Evolutionary conservation across 1,284 basidiomycete genomes (phyloP), one percentile per base, ranked within the genome.

Genomic region (Ustilago tritici): DNA sequence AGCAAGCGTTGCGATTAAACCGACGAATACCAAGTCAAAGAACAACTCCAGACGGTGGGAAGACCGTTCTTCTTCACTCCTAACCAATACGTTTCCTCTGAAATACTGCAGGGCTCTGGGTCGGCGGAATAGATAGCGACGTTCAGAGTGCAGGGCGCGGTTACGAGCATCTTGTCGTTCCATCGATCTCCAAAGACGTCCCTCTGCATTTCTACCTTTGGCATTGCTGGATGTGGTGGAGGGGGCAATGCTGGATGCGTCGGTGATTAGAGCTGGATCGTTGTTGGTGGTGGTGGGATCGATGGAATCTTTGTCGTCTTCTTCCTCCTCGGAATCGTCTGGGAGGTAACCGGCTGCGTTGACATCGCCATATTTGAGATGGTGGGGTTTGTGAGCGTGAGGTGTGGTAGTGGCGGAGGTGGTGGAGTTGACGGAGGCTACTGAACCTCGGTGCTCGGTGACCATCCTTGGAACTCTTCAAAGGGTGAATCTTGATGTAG

Each of bases 61-160:
- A 7, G 72, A 72, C 4, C 82, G 65, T 55, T 83, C 81, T 12
- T 76, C 80, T 5, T 79, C 66, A 2, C 70, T 75, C 10, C 80
- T 62, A 15, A 83, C 76, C 31, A 83, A 65, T 9, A 65, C 56
- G 38, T 59, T 62, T 34, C 80, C 81, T 17, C 81, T 72, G 41
- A 82, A 82, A 65, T 82, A 82, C 65, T 82, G 81, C n/a, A 82
- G 64, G 6, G 81, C 67, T 3, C 80, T 62, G 4, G 81, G 81
- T 6, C 72, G 76, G 14, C 81, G 75, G 53, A 82, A 76, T 28
- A 82, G 72, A 63, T 82, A 82, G 5, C 81, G 74, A 4, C 81
- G 58, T 8, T 71, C 31, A 11, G 63, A 35, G 63, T 82, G 81
- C 11, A 82, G 54, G 0, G 43, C 46, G 4, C 74, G 74, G 34